Evolutionary conservation across 129 eudicot genomes (phyloP), one percentile per base, ranked within the genome.

Genomic region (Escallonia herrerae): DNA sequence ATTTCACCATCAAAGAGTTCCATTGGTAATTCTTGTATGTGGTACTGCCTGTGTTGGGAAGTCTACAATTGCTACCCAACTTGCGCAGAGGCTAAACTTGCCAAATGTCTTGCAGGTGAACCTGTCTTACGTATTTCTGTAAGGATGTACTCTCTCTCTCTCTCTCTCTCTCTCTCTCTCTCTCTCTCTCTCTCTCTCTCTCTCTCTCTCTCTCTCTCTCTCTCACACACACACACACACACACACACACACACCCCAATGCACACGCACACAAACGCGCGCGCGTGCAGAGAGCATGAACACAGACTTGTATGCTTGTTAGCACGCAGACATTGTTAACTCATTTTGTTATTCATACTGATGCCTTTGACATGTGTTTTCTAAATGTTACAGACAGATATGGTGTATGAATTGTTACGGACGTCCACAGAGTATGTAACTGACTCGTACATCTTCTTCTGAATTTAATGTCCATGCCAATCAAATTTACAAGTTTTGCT

Each of bases 11-110:
- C 95, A 79, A 63, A 77, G 98, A 83, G 98, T 93, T 40, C 98
- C 98, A 5, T 74, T 93, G 77, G 98, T 93, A 59, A 93, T 93
- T 69, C 98, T 93, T 83, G 98, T 93, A 12, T 93, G 98, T 77
- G 98, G 96, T 68, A 85, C 98, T 67, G 98, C 96, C 8, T 93
- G 95, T 80, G 87, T 84, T 72, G 98, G 98, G 55, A 93, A 93
- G 79, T 93, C 98, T 63, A 93, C 98, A 6, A 93, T 93, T 77
- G 98, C 98, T 74, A 93, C 98, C 67, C 98, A 93, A 76, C 98
- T 93, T 73, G 98, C 96, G 7, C 98, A 93, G 78, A 88, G 98
- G 83, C 82, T 93, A 50, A 93, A 93, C 81, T 81, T 93, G 84
- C 98, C 98, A 73, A 93, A 93, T 83, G 98, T 88, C 56, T 83